Evolutionary conservation across 2,329 filamentous ascomycete genomes (phyloP), one percentile per base, ranked within the genome.

Genomic region (Trichoderma sp.): DNA sequence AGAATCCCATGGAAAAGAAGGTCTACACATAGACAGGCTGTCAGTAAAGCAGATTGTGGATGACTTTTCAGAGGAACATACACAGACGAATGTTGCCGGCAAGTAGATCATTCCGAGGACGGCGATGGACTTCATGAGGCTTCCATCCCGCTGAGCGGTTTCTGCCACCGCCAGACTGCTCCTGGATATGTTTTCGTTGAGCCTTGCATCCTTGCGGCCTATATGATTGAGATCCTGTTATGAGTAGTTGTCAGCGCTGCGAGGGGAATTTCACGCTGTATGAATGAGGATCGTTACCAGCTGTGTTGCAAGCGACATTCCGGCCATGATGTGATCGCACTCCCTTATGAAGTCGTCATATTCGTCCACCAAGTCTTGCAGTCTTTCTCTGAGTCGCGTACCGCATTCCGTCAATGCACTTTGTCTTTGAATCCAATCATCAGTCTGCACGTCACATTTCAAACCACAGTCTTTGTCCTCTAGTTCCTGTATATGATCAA

Each of bases 71-170:
- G 10, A 14, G 6, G 34, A 14, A 57, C 52, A 3, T 59, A 71
- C 71, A 12, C 71, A 70, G 17, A 73, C 68, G 55, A 74, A 74
- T 0, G 72, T 74, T 15, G 72, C 68, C 0, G 73, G 72, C 0
- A 74, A 63, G 58, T 73, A 74, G 5, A 74, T 57, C 63, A 74
- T 69, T 1, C 69, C 68, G 5, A 71, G 66, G 3, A 64, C 50
- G 0, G 68, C 67, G 30, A 70, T 69, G 0, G 60, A 69, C 39
- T 66, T 67, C 69, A 71, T 71, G 1, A 66, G 41, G 10, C 59
- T 67, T 6, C 69, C 65, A 17, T 70, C 69, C 17, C 54, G 65
- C 7, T 66, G 58, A 2, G 68, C 51, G 21, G 62, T 64, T 12
- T 61, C 47, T 2, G 69, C 68, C 6, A 71, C 62, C 1, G 44